Percentiles rank a stretch among this genome's conserved stretches.
phyloP scores from a whole-genome alignment of 2,329 filamentous ascomycete species.

The Mollisiaceae sp. region DNA sequence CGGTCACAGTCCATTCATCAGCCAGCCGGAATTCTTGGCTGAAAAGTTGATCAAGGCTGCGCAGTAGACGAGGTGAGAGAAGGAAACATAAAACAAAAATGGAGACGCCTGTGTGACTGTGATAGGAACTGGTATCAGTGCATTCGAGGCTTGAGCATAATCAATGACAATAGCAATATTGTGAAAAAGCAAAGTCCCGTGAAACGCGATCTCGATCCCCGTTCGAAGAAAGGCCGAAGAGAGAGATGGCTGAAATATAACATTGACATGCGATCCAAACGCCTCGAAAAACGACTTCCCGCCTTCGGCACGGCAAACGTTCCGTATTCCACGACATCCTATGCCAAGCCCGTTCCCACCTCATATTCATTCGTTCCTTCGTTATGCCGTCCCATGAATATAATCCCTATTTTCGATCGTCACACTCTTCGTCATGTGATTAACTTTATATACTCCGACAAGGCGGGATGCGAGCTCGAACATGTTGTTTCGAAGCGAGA shows the following conservation, averaged over 20 bases:
- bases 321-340: background rate
- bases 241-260: conserved; percentile 2
- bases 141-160: background rate
- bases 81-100: background rate
- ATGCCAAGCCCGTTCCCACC: conserved; percentile 9
- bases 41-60: conserved; percentile 28
- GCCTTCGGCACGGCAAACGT: background rate
- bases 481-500: conserved; percentile 98
- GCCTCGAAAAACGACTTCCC: conserved; percentile 19
- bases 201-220: conserved; percentile 4
- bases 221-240: background rate
- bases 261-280: conserved; percentile 23
- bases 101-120: conserved; percentile 1
- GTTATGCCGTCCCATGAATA: conserved; percentile 45
- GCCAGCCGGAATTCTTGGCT: conserved; percentile 30
- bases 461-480: conserved; percentile 96
- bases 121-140: background rate
- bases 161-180: background rate
- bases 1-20: conserved; percentile 36
- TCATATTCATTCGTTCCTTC: conserved; percentile 10
- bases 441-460: conserved; percentile 99
- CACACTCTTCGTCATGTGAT: conserved; percentile 96
- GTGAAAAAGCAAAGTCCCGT: conserved; percentile 8
- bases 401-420: conserved; percentile 87
- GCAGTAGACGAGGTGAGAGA: background rate